Conservation (phyloP, 1,284 basidiomycete species). For the Marasmius fiardii region DNA sequence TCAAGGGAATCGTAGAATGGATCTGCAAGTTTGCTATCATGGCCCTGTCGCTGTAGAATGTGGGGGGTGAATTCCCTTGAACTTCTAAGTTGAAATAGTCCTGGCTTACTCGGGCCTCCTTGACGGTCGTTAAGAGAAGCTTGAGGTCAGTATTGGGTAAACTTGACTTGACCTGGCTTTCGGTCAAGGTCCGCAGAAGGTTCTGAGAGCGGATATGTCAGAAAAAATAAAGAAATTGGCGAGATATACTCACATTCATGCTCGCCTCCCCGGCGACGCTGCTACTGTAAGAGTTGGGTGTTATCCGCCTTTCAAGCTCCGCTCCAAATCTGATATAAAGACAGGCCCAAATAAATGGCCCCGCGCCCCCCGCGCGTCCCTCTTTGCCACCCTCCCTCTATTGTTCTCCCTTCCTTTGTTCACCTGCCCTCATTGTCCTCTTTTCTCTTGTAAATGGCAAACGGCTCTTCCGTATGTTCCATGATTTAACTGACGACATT, state of each 20-base stretch:
- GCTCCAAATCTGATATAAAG: not conserved
- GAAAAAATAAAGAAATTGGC: constrained; percentile 18
- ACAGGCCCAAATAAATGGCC: not conserved
- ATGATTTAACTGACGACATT: not conserved
- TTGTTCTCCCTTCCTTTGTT: not conserved
- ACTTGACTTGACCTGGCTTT: constrained; percentile 55
- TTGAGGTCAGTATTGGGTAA: constrained; percentile 61
- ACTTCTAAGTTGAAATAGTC: constrained; percentile 15
- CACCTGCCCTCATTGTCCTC: not conserved
- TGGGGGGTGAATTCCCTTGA: constrained; percentile 13
- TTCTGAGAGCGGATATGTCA: constrained; percentile 43
- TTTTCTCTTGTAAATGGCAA: not conserved
- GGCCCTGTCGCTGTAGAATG: constrained; percentile 44
- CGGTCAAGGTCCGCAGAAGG: constrained; percentile 72
- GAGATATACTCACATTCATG: constrained; percentile 36
- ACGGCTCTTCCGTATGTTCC: not conserved
- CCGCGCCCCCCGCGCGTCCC: not conserved
- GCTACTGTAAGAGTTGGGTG: not conserved
- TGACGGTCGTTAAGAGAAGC: constrained; percentile 68
- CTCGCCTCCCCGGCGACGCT: constrained; percentile 16
- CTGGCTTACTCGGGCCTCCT: constrained; percentile 55
- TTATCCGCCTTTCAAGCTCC: not conserved
- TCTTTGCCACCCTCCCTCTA: not conserved
- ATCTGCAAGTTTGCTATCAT: constrained; percentile 77
- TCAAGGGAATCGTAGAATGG: constrained; percentile 91